Evolutionary conservation across 1,284 basidiomycete genomes (phyloP), one percentile per base, ranked within the genome.

Genomic region (Cutaneotrichosporon sp.): DNA sequence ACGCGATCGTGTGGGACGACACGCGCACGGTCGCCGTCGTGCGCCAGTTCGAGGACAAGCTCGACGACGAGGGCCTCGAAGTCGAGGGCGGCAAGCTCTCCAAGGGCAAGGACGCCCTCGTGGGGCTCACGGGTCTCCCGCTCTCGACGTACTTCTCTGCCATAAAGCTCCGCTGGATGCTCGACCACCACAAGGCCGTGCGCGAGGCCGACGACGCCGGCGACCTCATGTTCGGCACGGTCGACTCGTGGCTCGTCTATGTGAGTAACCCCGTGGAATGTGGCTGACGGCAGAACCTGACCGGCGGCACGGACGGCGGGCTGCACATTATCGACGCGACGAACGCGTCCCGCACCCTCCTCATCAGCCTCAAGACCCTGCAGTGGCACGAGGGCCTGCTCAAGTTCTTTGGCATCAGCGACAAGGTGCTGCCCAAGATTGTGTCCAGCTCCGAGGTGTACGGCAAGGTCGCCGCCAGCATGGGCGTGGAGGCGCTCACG

Each of bases 81-180:
- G 84, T 92, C 58, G 47, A 50, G 22, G 56, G 58, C 50, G 58
- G 58, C 43, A 63, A 69, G 52, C 63, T 65, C 9, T 60, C 84
- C 59, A 89, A 89, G 31, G 91, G 87, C 38, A 79, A 86, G 55
- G 36, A 83, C 87, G 62, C 38, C 0, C 58, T 60, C 8, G 55
- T 60, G 18, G 31, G 31, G 3, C 38, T 60, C 4, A 97, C 92
- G 50, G 94, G 93, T 38, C 58, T 97, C 45, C 90, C 90, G n/a
- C 82, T 98, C 22, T 95, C 92, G 22, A 97, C 95, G 0, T 98
- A 98, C 81, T 98, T 98, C 80, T 95, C 93, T 10, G 94, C 90
- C 3, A 89, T 95, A 80, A 99, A 98, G 82, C 83, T 97, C 62
- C 86, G 90, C 51, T 99, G 95, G 95, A 93, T 99, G 89, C 86